Percentiles rank a stretch among this genome's conserved stretches.
Evolutionary conservation across 768 basidiomycete genomes (phyloP).

Genomic region (Hemileccinum impolitum): DNA sequence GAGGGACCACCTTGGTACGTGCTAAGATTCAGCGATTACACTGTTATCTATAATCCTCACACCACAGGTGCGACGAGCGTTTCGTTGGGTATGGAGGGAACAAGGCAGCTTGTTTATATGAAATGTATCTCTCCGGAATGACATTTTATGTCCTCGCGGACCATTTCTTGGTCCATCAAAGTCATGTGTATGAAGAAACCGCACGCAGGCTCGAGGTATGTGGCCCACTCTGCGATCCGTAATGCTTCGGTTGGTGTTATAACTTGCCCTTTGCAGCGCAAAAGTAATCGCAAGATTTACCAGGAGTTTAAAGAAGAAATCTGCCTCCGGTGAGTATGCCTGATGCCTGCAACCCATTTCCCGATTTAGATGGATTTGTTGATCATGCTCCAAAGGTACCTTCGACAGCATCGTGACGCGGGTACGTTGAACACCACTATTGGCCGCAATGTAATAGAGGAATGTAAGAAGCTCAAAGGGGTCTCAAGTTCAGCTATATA

Average conservation of each 20-base stretch:
- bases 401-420: constrained; percentile 55
- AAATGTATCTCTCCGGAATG: constrained; percentile 85
- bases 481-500: constrained; percentile 33
- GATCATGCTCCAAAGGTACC: constrained; percentile 43
- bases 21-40: neutral
- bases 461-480: constrained; percentile 64
- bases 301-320: constrained; percentile 75
- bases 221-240: neutral
- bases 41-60: neutral
- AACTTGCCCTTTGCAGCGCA: constrained; percentile 43
- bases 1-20: constrained; percentile 70
- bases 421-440: constrained; percentile 47
- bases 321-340: constrained; percentile 52
- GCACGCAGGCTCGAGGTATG: constrained; percentile 67
- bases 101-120: constrained; percentile 89
- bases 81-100: constrained; percentile 91
- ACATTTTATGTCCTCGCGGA: constrained; percentile 81
- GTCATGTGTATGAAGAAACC: constrained; percentile 75
- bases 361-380: neutral
- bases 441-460: constrained; percentile 52
- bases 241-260: neutral
- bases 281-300: constrained; percentile 73
- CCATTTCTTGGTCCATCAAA: constrained; percentile 88
- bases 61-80: constrained; percentile 81
- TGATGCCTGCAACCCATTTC: neutral